Evolutionary conservation across 176 grass and related monocot genomes (phyloP).

Genomic region (Zizania latifolia): DNA sequence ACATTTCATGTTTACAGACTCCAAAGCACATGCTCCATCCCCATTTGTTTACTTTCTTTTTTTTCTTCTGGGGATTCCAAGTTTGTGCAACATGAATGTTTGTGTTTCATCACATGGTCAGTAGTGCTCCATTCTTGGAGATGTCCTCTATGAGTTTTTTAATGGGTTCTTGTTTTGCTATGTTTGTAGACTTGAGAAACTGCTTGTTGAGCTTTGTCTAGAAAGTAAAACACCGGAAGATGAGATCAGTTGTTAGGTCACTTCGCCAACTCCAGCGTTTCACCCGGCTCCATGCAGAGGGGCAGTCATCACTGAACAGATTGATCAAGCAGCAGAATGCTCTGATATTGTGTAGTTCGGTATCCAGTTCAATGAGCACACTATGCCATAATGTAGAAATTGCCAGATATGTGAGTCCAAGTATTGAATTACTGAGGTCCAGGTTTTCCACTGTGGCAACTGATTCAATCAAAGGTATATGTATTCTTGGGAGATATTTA

Average conservation of each 20-base stretch:
- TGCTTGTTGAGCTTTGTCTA: slow-evolving; percentile 1
- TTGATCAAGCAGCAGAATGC: slow-evolving; percentile 33
- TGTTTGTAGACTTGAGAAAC: slow-evolving; percentile 12
- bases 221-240: slow-evolving; percentile 30
- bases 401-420: slow-evolving; percentile 31
- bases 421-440: slow-evolving; percentile 30
- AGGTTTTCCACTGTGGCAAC: slow-evolving; percentile 32
- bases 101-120: neutral
- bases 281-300: slow-evolving; percentile 6
- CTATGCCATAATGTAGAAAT: slow-evolving; percentile 19
- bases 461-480: slow-evolving; percentile 51
- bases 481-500: too few species aligned
- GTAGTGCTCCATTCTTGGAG: neutral
- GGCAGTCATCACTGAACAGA: slow-evolving; percentile 18
- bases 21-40: neutral
- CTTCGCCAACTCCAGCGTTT: slow-evolving; percentile 43
- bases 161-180: slow-evolving; percentile 7
- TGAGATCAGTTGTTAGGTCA: slow-evolving; percentile 56
- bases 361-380: slow-evolving; percentile 20
- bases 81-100: slow-evolving; percentile 23
- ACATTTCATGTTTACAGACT: slow-evolving; percentile 14
- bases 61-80: slow-evolving; percentile 19
- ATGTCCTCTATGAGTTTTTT: neutral
- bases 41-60: slow-evolving; percentile 11
- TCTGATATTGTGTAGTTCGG: slow-evolving; percentile 18